Base-by-base conservation (phyloP, 2,329 filamentous ascomycete genomes). In the Ascochyta lentis region DNA sequence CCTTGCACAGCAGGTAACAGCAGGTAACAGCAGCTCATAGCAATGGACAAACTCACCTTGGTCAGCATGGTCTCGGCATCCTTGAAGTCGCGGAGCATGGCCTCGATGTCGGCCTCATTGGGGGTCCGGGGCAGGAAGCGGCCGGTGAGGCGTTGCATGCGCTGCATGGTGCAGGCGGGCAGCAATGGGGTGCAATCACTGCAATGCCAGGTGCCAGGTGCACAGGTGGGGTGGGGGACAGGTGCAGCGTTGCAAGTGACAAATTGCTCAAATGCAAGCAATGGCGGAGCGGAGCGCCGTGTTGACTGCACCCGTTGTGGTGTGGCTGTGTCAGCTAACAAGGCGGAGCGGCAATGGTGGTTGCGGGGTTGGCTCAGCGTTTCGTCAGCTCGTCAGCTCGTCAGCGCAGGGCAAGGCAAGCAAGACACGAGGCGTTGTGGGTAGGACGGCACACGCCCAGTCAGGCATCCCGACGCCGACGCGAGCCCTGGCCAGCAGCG, bases 41-140 rank as follows among this genome's bases (percentile, higher is more conserved):
- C 19, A 45, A 49, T 56, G 45, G 52, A 48, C 47, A 45, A 27
- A 67, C 78, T 54, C 79, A 92, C 90, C 81, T 86, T 87, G 61
- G 84, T 83, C 60, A 95, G 81, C 71, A 93, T 84, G 63, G 84
- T 85, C 73, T 95, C 89, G 24, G 88, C 89, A 74, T 93, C 88
- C 65, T 92, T 89, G 71, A 92, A 95, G 69, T 95, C 91, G 65
- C 86, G 88, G 53, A 96, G 79, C 49, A 95, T 80, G 40, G 88
- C 83, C 10, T 88, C 87, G 41, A 94, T 87, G 70, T 91, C 89
- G 62, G 88, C 88, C 71, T 91, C 89, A 75, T 95, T 89, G 53
- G 88, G 89, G 23, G 87, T 86, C 59, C 87, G 84, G 69, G 85
- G 86, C 77, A 86, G 83, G 70, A 93, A 84, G 75, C 85, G 88